Conservation (phyloP, 768 basidiomycete genomes). For the Candolleomyces aberdarensis region DNA sequence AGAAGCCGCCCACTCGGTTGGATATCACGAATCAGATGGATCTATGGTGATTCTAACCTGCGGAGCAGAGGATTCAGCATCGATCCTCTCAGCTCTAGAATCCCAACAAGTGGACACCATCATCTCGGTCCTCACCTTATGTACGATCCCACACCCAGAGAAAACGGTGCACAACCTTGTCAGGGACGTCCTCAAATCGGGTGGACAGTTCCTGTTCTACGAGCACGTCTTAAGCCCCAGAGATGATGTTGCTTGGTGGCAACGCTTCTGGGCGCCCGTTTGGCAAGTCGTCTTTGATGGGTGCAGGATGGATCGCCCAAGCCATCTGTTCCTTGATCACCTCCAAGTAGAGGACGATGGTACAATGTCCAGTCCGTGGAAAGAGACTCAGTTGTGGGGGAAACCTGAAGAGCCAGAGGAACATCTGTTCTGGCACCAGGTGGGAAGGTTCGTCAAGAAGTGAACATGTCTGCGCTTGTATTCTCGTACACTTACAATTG, state of each 20-base stretch:
- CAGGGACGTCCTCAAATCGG: constrained; percentile 53
- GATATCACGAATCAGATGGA: constrained; percentile 51
- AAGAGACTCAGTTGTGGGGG: constrained; percentile 40
- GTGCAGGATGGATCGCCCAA: constrained; percentile 59
- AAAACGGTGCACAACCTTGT: constrained; percentile 44
- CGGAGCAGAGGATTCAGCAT: constrained; percentile 56
- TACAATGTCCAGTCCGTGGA: constrained; percentile 44
- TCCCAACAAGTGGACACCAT: constrained; percentile 51
- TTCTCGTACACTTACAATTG: too few relatives aligned
- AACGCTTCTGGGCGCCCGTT: constrained; percentile 67
- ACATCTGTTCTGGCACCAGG: constrained; percentile 55
- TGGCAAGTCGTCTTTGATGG: constrained; percentile 63
- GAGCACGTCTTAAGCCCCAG: constrained; percentile 65
- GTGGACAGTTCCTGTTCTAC: constrained; percentile 62
- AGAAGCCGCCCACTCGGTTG: constrained; percentile 42
- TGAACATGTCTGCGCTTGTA: neutral
- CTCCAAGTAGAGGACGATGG: constrained; percentile 22
- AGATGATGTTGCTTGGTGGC: constrained; percentile 65
- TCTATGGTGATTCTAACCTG: constrained; percentile 56
- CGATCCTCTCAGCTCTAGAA: constrained; percentile 40
- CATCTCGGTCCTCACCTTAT: constrained; percentile 63
- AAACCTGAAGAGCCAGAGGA: constrained; percentile 55
- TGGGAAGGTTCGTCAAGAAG: constrained; percentile 54
- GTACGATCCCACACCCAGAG: constrained; percentile 58
- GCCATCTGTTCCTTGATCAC: constrained; percentile 44